These are phyloP conservation scores for Leishmania major DNA, from an alignment of 208 protist species.

Conservation along the genomic window DNA sequence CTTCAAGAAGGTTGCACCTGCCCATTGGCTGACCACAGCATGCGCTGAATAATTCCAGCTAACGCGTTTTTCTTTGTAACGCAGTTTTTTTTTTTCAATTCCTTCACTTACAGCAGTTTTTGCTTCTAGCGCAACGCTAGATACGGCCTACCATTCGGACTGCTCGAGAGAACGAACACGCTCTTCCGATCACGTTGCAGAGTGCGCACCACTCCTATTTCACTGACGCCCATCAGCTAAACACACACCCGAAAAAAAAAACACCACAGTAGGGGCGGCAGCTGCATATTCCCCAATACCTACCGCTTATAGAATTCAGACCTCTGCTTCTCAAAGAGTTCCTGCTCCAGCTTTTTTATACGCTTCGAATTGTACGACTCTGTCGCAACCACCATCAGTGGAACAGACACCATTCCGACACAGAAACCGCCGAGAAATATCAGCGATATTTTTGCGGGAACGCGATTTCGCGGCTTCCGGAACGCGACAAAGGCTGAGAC, in stretches of 20 bases:
- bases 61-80: background rate
- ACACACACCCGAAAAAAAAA: background rate
- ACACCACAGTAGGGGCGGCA: background rate
- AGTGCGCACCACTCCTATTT: background rate
- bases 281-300: background rate
- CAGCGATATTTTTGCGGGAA: conserved; percentile 65
- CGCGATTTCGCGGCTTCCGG: conserved; percentile 56
- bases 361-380: conserved; percentile 72
- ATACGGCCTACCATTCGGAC: background rate
- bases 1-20: too few species aligned
- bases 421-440: conserved; percentile 76
- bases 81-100: background rate
- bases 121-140: background rate
- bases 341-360: conserved; percentile 76
- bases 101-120: background rate
- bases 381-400: conserved; percentile 62
- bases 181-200: background rate
- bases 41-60: background rate
- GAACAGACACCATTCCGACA: conserved; percentile 64
- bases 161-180: too few species aligned
- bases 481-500: conserved; percentile 67
- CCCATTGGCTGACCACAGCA: background rate
- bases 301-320: conserved; percentile 62
- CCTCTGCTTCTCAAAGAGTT: conserved; percentile 78
- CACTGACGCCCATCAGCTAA: background rate